Percentiles rank a stretch among this genome's conserved stretches.
These are phyloP conservation scores for Cynara cardunculus DNA, from an alignment of 129 eudicot species.

Conservation along the genomic window DNA sequence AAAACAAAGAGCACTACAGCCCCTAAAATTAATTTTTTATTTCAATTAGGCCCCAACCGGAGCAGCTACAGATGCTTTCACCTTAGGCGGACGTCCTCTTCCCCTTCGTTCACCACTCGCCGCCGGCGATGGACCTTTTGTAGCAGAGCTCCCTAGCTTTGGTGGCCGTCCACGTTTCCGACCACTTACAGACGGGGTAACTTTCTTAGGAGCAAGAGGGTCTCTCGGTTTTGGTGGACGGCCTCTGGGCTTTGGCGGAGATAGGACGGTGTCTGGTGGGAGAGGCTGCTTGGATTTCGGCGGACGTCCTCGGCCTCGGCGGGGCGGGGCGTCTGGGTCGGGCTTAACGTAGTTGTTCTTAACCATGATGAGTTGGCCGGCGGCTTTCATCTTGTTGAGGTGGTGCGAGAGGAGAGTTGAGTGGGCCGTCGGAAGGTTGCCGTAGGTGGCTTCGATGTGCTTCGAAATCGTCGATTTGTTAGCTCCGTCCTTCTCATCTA, in stretches of 20 bases:
- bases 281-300: constrained; percentile 52
- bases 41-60: constrained; percentile 42
- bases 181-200: constrained; percentile 34
- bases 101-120: constrained; percentile 42
- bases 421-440: constrained; percentile 57
- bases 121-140: neutral
- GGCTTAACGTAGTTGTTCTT: constrained; percentile 60
- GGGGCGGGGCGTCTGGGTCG: constrained; percentile 48
- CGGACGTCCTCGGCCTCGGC: constrained; percentile 77
- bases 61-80: constrained; percentile 28
- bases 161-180: constrained; percentile 71
- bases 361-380: constrained; percentile 49
- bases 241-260: constrained; percentile 57
- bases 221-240: constrained; percentile 53
- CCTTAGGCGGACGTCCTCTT: constrained; percentile 68
- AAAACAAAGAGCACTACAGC: constrained; percentile 11
- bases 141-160: constrained; percentile 13
- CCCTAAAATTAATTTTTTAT: constrained; percentile 13
- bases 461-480: constrained; percentile 52
- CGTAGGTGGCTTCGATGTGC: constrained; percentile 56
- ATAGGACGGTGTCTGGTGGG: constrained; percentile 15
- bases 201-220: constrained; percentile 20
- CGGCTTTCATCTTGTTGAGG: constrained; percentile 57
- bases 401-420: constrained; percentile 59
- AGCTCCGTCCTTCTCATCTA: constrained; percentile 46